Evolutionary conservation across 2,329 filamentous ascomycete species (phyloP).

Genomic region (Nannizziopsis barbatae): DNA sequence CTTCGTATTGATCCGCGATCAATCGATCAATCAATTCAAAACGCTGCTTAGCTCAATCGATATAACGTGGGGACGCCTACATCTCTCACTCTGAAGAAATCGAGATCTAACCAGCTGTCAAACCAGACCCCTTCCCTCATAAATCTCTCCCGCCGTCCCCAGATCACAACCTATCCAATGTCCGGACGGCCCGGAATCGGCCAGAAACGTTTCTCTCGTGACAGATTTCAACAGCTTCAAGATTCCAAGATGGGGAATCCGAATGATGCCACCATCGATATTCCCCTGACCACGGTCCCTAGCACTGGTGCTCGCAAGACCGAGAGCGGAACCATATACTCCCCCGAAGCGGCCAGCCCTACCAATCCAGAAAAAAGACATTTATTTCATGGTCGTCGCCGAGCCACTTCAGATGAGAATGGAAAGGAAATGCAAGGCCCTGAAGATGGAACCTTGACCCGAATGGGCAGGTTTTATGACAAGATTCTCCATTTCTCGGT

Average conservation of each 20-base stretch:
- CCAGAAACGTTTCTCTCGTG: slow-evolving; percentile 34
- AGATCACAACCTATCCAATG: slow-evolving; percentile 19
- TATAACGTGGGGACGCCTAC: too few species aligned
- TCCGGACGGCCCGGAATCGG: slow-evolving; percentile 23
- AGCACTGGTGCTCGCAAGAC: slow-evolving; percentile 38
- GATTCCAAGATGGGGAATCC: slow-evolving; percentile 35
- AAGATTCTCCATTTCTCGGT: slow-evolving; percentile 53
- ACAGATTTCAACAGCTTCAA: slow-evolving; percentile 36
- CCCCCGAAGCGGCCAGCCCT: slow-evolving; percentile 15
- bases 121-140: neutral
- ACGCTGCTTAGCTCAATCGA: too few species aligned
- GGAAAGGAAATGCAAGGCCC: slow-evolving; percentile 29
- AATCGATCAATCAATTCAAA: too few species aligned
- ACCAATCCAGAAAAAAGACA: slow-evolving; percentile 26
- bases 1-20: too few species aligned
- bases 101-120: neutral
- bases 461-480: slow-evolving; percentile 50
- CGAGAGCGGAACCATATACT: slow-evolving; percentile 27
- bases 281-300: slow-evolving; percentile 48
- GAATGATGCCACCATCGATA: slow-evolving; percentile 49
- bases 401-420: slow-evolving; percentile 21
- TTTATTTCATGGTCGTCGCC: slow-evolving; percentile 25
- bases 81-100: too few species aligned
- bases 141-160: neutral
- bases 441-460: slow-evolving; percentile 47